Evolutionary conservation across 352 stramenopile species (phyloP).

Genomic region (Pythium rhizo-oryzae): DNA sequence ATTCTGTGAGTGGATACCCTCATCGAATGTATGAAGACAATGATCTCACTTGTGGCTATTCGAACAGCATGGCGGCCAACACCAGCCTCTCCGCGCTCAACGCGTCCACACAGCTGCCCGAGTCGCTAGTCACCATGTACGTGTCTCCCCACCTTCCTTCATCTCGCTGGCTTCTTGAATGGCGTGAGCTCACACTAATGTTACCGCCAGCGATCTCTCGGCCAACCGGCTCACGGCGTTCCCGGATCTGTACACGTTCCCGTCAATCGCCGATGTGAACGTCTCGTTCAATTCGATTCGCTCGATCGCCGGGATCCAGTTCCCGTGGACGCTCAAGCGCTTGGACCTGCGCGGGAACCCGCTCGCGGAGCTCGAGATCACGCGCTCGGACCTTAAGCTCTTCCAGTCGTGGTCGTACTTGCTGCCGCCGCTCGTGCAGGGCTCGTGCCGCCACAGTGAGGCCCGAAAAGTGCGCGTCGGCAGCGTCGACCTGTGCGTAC

Average conservation of each 20-base stretch:
- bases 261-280: constrained; percentile 20
- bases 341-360: constrained; percentile 24
- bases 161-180: not conserved
- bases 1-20: constrained; percentile 8
- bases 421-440: constrained; percentile 11
- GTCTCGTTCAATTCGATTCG: constrained; percentile 16
- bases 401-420: constrained; percentile 19
- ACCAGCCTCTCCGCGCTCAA: constrained; percentile 17
- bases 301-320: constrained; percentile 21
- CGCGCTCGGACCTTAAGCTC: constrained; percentile 18
- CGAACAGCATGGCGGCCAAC: constrained; percentile 6
- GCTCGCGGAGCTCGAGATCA: constrained; percentile 23
- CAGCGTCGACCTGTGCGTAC: constrained; percentile 13
- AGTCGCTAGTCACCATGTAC: constrained; percentile 13
- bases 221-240: constrained; percentile 17
- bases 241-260: constrained; percentile 20
- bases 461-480: constrained; percentile 13
- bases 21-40: not conserved
- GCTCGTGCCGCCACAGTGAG: not conserved
- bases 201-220: constrained; percentile 15
- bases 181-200: not conserved
- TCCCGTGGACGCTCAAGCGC: constrained; percentile 28
- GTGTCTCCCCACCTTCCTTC: not conserved
- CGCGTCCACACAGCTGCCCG: constrained; percentile 7
- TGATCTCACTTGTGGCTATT: not conserved